phyloP scores from a whole-genome alignment of 345 rosid genomes.

The Raphanus sativus region DNA sequence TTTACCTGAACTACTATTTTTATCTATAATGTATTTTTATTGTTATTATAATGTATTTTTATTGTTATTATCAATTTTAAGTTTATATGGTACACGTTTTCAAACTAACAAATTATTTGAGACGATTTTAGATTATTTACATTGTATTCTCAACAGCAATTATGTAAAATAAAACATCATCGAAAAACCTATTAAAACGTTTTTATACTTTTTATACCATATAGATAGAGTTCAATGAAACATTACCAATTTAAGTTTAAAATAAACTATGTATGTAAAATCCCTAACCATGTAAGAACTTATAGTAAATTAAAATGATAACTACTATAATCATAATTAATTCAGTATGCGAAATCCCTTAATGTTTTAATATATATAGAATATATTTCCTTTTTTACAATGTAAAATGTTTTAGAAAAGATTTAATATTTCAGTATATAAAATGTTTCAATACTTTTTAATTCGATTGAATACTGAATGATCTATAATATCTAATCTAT shows the following conservation, averaged over 20 bases:
- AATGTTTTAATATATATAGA: too few species aligned
- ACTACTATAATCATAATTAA: too few species aligned
- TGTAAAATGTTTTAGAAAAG: too few species aligned
- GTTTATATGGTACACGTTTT: neutral
- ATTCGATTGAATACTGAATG: too few species aligned
- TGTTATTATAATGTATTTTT: neutral
- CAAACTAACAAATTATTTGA: neutral
- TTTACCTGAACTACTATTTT: neutral
- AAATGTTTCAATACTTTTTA: too few species aligned
- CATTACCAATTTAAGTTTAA: neutral
- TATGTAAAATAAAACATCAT: neutral
- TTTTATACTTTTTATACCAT: too few species aligned
- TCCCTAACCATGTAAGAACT: neutral
- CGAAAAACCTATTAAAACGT: too few species aligned
- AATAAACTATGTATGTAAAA: neutral
- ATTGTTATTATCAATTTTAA: neutral
- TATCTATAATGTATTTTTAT: neutral
- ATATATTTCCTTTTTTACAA: too few species aligned
- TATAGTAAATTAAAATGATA: neutral
- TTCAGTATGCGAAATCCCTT: neutral
- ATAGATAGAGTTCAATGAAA: neutral
- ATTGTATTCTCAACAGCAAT: neutral
- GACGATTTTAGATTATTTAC: neutral
- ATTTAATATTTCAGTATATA: too few species aligned
- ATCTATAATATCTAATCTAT: too few species aligned